Evolutionary conservation across 352 stramenopile genomes (phyloP), one percentile per base, ranked within the genome.

Genomic region (Globisporangium emineosum): DNA sequence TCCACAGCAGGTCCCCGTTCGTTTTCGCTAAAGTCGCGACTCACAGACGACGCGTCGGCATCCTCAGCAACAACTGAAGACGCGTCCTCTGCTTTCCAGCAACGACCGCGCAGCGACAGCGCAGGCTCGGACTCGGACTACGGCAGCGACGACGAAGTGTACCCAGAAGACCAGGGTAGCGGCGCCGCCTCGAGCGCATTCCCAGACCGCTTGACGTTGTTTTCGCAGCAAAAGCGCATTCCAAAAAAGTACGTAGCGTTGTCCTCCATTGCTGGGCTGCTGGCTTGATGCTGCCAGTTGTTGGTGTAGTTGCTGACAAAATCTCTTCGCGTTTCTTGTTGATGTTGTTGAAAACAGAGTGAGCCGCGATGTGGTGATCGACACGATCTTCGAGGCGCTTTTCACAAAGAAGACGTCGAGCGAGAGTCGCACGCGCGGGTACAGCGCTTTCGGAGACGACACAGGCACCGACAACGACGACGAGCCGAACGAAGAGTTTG

Each of bases 401-500:
- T 95, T 95, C 47, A 66, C 70, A 17, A 77, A 77, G 43, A 69
- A 81, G 15, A 58, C 62, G 35, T 17, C 57, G 13, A 57, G 40
- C 5, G 53, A 54, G 21, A 57, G 65, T 57, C 66, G 69, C 23
- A 43, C 71, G 15, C 68, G 72, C 12, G 72, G 69, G 2, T 76
- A 89, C 52, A 90, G 80, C 40, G 80, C 77, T 1, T 91, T 91
- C 60, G 82, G 81, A 29, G 80, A 94, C 45, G 80, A 90, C 64
- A 88, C 82, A 33, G 85, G 83, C 37, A 93, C 83, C 19, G 83
- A 92, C 58, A 91, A 77, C 15, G 85, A 95, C 40, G 58, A 71
- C 61, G 79, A 86, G 52, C 86, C 83, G 12, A 95, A 95, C 65
- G 83, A 93, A 49, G 81, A 90, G 27, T 93, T 94, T 62, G 86